Percentiles rank a stretch among this genome's conserved stretches.
phyloP scores from a whole-genome alignment of 106 monocot species.

The Triglochin maritima region DNA sequence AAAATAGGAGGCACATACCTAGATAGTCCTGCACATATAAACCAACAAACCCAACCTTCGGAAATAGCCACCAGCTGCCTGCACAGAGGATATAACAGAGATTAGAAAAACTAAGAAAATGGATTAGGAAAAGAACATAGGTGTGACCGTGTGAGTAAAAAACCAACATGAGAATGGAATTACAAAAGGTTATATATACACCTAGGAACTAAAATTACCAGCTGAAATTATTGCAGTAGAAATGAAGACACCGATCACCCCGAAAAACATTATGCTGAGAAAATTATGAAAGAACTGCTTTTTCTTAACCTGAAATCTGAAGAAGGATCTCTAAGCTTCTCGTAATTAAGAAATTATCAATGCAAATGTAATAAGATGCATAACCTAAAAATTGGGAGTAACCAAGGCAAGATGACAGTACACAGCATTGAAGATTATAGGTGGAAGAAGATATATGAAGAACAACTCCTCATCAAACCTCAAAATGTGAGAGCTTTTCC shows the following conservation, averaged over 20 bases:
- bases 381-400: too few relatives aligned
- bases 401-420: slow-evolving; percentile 9
- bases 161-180: not conserved
- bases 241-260: slow-evolving; percentile 58
- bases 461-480: slow-evolving; percentile 68
- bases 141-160: not conserved
- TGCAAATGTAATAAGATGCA: too few relatives aligned
- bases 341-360: too few relatives aligned
- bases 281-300: slow-evolving; percentile 84
- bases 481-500: slow-evolving; percentile 62
- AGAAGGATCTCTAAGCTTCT: not conserved
- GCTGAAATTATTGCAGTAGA: slow-evolving; percentile 59
- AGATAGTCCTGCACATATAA: slow-evolving; percentile 53
- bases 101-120: slow-evolving; percentile 1
- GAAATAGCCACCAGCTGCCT: slow-evolving; percentile 82
- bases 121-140: too few relatives aligned
- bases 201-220: slow-evolving; percentile 24
- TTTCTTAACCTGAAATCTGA: slow-evolving; percentile 83
- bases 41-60: slow-evolving; percentile 53
- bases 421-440: slow-evolving; percentile 88
- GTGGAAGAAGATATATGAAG: slow-evolving; percentile 72
- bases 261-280: slow-evolving; percentile 73
- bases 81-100: not conserved
- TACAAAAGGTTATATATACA: not conserved
- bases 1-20: slow-evolving; percentile 27